Percentiles rank a stretch among this genome's conserved stretches.
Conservation (phyloP, 2,329 filamentous ascomycete genomes). For the Cadophora sp. region DNA sequence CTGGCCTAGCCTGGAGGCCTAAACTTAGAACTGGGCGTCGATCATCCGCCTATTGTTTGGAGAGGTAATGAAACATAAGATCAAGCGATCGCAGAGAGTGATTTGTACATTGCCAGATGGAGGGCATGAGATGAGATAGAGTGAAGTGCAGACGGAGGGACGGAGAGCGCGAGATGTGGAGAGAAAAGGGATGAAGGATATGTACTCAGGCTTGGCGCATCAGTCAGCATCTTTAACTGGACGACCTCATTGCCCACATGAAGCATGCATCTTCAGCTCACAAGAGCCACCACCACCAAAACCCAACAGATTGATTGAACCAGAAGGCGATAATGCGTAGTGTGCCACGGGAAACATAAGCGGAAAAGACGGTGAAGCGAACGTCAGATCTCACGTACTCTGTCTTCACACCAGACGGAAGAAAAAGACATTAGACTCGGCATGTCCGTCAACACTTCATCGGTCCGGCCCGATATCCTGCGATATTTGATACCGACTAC, state of each 20-base stretch:
- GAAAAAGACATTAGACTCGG: not conserved
- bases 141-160: not conserved
- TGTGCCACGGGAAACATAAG: not conserved
- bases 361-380: not conserved
- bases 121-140: not conserved
- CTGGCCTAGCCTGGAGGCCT: slow-evolving; percentile 7
- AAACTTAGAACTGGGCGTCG: slow-evolving; percentile 2
- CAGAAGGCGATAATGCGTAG: not conserved
- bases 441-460: not conserved
- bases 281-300: not conserved
- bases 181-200: not conserved
- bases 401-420: not conserved
- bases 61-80: not conserved
- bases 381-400: slow-evolving; percentile 9
- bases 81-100: not conserved
- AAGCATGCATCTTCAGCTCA: slow-evolving; percentile 2
- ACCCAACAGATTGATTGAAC: not conserved
- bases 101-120: not conserved
- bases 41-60: slow-evolving; percentile 39
- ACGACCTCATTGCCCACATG: not conserved
- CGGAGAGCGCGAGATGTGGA: not conserved
- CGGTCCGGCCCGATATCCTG: not conserved
- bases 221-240: slow-evolving; percentile 18
- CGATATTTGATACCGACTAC: not conserved
- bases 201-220: slow-evolving; percentile 2